phyloP scores from a whole-genome alignment of 2,329 filamentous ascomycete genomes.

The Didymella lethalis region DNA sequence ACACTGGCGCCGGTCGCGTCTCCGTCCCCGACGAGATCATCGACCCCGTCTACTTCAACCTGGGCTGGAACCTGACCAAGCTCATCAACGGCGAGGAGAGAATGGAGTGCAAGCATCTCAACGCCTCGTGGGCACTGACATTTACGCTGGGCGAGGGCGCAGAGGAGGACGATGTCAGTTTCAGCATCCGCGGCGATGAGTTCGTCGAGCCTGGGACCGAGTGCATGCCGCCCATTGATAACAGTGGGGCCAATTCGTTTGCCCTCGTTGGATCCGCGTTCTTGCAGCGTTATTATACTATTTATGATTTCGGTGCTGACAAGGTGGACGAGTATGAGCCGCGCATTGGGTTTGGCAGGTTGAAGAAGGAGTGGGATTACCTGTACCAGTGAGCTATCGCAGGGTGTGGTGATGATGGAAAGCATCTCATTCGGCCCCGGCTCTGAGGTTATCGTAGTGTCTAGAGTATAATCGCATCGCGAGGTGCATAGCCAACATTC shows the following conservation, averaged over 20 bases:
- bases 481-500: too few relatives aligned
- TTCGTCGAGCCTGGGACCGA: constrained; percentile 16
- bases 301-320: constrained; percentile 28
- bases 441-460: too few relatives aligned
- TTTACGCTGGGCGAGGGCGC: constrained; percentile 26
- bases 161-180: constrained; percentile 18
- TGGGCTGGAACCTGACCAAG: constrained; percentile 31
- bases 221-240: constrained; percentile 31
- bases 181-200: constrained; percentile 28
- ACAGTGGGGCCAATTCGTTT: constrained; percentile 9
- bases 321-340: constrained; percentile 27
- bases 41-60: constrained; percentile 28
- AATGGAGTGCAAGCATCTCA: constrained; percentile 28
- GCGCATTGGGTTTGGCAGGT: constrained; percentile 26
- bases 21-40: constrained; percentile 20
- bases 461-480: too few relatives aligned
- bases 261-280: constrained; percentile 26
- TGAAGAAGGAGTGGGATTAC: constrained; percentile 33
- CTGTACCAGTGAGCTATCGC: not conserved
- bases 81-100: constrained; percentile 22
- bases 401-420: too few relatives aligned
- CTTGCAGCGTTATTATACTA: constrained; percentile 22
- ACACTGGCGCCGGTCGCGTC: constrained; percentile 30
- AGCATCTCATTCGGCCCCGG: too few relatives aligned
- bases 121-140: constrained; percentile 29